Evolutionary conservation across 116 monocot species (phyloP).

Genomic region (Trichopus zeylanicus): DNA sequence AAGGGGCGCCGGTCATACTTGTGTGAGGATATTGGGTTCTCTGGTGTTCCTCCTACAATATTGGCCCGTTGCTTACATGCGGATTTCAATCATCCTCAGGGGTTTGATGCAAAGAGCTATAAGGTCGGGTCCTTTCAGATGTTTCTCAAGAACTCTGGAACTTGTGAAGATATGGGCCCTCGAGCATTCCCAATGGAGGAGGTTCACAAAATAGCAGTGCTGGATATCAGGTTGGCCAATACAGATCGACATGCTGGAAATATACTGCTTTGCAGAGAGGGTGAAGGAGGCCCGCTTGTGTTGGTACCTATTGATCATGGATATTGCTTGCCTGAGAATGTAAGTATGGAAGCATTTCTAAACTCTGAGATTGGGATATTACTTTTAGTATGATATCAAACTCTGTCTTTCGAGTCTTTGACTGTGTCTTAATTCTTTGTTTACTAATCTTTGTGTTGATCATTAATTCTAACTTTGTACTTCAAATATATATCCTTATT

Average conservation of each 20-base stretch:
- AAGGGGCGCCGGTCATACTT: conserved; percentile 30
- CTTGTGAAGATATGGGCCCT: conserved; percentile 88
- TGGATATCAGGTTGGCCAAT: conserved; percentile 94
- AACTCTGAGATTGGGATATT: neutral
- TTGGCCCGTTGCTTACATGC: conserved; percentile 50
- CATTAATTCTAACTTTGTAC: too few relatives aligned
- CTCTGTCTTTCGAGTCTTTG: too few relatives aligned
- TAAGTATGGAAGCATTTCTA: conserved; percentile 27
- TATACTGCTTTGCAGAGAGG: conserved; percentile 52
- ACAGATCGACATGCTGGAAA: conserved; percentile 89
- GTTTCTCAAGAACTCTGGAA: conserved; percentile 73
- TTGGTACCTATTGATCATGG: conserved; percentile 92
- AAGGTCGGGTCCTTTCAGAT: conserved; percentile 88
- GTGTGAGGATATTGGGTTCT: conserved; percentile 46
- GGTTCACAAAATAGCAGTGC: conserved; percentile 77
- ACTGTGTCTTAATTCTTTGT: too few relatives aligned
- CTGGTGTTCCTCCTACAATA: conserved; percentile 77
- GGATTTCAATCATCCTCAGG: conserved; percentile 52
- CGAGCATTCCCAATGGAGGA: conserved; percentile 60
- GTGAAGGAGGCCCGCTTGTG: conserved; percentile 20
- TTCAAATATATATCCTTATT: too few relatives aligned
- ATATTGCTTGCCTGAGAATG: conserved; percentile 86
- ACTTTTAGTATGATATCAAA: neutral
- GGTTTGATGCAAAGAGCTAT: conserved; percentile 11
- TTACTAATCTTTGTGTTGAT: too few relatives aligned